Base-by-base conservation (phyloP, 108 stramenopile species). In the Stephanodiscus minutulus region DNA sequence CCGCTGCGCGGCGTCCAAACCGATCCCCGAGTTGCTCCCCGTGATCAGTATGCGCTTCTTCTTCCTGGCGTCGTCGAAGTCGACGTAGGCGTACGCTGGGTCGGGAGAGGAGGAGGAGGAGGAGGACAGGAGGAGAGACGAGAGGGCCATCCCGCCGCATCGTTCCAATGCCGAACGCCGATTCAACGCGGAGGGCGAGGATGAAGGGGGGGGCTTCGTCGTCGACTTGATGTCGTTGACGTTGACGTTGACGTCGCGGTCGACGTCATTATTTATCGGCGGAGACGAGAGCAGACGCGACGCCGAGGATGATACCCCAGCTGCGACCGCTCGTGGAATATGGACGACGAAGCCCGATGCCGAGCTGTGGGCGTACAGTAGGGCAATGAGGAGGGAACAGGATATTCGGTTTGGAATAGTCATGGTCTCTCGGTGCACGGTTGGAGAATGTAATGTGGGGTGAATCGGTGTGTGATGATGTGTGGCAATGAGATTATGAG, bases 1-100 rank as follows among this genome's bases (percentile, higher is more conserved):
- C 13, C 87, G 71, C 48, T 77, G 72, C 5, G 88, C 81, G 4
- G 94, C 94, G 83, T 96, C 92, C 53, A 86, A 73, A 1, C 94
- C 94, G 37, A 96, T 91, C 3, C 94, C 94, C 5, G 82, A 83
- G 64, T 88, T 89, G 15, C 72, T 61, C 5, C 84, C 84, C 1
- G 84, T 85, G 29, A 85, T 79, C 22, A 82, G 63, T 44, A 85
- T 74, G 12, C 72, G 62, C 29, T 75, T 64, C 48, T 66, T 74
- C 15, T 43, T 59, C 13, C 48, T 53, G 44, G 47, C 68, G 11
- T 69, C 60, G 44, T 77, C 54, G 44, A 58, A 39, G 41, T 58
- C 60, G 22, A 35, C 43, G 15, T 33, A 8, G 36, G 59, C 59
- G n/a, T 21, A 35, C 35, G 59, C 59, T 18, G 36, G 56, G 28